Conservation (phyloP, 352 stramenopile species). For the Globisporangium carolinianum region DNA sequence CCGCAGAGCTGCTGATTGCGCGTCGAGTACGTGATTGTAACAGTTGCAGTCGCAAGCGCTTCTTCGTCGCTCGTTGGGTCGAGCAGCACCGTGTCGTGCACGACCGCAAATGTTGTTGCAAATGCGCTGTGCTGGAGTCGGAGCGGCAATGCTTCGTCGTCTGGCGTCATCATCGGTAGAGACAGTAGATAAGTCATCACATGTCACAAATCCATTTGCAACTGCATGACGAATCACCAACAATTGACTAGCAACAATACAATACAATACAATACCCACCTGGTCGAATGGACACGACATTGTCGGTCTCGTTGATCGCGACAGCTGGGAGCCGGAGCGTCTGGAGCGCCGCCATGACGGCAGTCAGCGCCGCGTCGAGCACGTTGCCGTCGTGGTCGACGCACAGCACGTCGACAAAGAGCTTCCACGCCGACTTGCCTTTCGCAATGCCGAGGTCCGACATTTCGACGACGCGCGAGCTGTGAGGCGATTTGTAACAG, state of each 20-base stretch:
- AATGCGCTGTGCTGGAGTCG: conserved; percentile 54
- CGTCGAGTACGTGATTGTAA: conserved; percentile 64
- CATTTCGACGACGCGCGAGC: conserved; percentile 75
- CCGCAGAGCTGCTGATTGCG: conserved; percentile 42
- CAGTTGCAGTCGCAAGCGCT: conserved; percentile 39
- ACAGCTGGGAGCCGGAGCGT: conserved; percentile 56
- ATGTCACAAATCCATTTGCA: too few relatives aligned
- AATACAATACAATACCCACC: conserved; percentile 23
- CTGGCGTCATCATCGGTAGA: conserved; percentile 12
- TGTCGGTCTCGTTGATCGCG: conserved; percentile 53
- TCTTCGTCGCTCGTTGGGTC: conserved; percentile 75
- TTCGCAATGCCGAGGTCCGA: conserved; percentile 64
- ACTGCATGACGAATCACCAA: too few relatives aligned
- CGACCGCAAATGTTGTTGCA: conserved; percentile 59
- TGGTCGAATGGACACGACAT: conserved; percentile 59
- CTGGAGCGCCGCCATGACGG: conserved; percentile 66
- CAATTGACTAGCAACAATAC: too few relatives aligned
- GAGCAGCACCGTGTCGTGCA: conserved; percentile 48
- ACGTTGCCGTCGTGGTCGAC: conserved; percentile 82
- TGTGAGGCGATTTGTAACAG: conserved; percentile 8
- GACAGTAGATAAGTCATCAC: too few relatives aligned
- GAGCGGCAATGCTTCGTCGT: conserved; percentile 39
- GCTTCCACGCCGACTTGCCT: conserved; percentile 73
- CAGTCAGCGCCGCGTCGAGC: conserved; percentile 56
- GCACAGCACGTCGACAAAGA: conserved; percentile 77